A percentile compares a stretch with the other conserved stretches of the same genome.
These are phyloP conservation scores for Vigna nakashimae DNA, from an alignment of 306 rosid species.

Conservation along the genomic window DNA sequence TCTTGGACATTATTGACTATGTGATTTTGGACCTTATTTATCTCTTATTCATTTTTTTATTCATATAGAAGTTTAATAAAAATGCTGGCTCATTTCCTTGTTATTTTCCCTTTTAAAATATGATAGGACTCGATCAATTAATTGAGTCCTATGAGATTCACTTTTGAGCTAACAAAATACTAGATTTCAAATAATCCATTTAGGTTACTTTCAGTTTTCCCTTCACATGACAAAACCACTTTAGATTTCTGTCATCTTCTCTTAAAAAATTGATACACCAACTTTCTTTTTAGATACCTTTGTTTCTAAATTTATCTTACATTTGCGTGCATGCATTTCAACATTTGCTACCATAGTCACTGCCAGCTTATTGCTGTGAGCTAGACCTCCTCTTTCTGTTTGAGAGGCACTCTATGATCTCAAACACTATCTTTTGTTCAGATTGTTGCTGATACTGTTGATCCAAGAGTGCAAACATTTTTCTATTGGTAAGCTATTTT, in stretches of 20 bases:
- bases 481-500: conserved; percentile 61
- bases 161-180: too few species aligned
- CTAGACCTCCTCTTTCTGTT: conserved; percentile 14
- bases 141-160: too few species aligned
- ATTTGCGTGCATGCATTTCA: conserved; percentile 26
- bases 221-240: conserved; percentile 13
- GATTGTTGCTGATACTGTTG: conserved; percentile 72
- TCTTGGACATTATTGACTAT: not conserved
- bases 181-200: too few species aligned
- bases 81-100: too few species aligned
- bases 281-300: not conserved
- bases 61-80: not conserved
- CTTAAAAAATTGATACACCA: not conserved
- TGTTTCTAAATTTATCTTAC: not conserved
- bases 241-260: conserved; percentile 4
- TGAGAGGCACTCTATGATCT: not conserved
- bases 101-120: too few species aligned
- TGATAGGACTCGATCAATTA: too few species aligned
- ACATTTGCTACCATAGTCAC: not conserved
- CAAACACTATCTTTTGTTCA: conserved; percentile 40
- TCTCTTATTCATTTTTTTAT: conserved; percentile 3
- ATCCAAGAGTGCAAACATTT: conserved; percentile 77
- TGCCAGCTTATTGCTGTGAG: conserved; percentile 4
- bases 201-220: not conserved
- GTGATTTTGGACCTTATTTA: not conserved